Evolutionary conservation across 805 yeast genomes (phyloP).

Genomic region (Monosporozyma aquatica): DNA sequence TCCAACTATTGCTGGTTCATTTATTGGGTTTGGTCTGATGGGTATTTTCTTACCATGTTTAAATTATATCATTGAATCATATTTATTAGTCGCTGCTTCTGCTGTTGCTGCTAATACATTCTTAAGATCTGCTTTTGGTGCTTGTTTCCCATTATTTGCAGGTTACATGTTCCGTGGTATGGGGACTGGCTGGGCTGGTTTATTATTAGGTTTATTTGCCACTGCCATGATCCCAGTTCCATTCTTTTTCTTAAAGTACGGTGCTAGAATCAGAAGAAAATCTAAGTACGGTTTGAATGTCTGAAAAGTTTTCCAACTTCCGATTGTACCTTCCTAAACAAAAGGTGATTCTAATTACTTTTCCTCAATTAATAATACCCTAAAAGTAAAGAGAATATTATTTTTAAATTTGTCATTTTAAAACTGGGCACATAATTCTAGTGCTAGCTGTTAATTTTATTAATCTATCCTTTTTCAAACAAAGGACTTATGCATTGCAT

Average conservation of each 20-base stretch:
- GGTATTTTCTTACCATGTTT: conserved; percentile 60
- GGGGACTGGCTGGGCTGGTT: conserved; percentile 75
- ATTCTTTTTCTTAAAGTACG: conserved; percentile 50
- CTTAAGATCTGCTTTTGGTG: conserved; percentile 59
- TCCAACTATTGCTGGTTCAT: conserved; percentile 58
- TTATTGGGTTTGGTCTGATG: conserved; percentile 60
- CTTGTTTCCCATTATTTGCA: conserved; percentile 65
- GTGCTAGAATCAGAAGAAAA: conserved; percentile 44
- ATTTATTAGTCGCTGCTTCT: conserved; percentile 65
- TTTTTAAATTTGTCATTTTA: too few relatives aligned
- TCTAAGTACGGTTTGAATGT: conserved; percentile 46
- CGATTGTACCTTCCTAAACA: too few relatives aligned
- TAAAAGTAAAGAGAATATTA: too few relatives aligned
- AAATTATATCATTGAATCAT: conserved; percentile 66
- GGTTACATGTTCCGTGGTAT: conserved; percentile 57
- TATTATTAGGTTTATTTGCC: conserved; percentile 56
- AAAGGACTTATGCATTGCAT: too few relatives aligned
- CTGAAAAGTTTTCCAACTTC: too few relatives aligned
- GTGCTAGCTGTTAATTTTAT: too few relatives aligned
- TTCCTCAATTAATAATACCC: too few relatives aligned
- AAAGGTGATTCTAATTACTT: too few relatives aligned
- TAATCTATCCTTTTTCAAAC: too few relatives aligned
- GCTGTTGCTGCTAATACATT: conserved; percentile 69
- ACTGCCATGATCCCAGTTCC: conserved; percentile 58
- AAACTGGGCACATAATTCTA: too few relatives aligned